Base-by-base conservation (phyloP, 2,329 filamentous ascomycete genomes). In the Aspergillus phoenicis region DNA sequence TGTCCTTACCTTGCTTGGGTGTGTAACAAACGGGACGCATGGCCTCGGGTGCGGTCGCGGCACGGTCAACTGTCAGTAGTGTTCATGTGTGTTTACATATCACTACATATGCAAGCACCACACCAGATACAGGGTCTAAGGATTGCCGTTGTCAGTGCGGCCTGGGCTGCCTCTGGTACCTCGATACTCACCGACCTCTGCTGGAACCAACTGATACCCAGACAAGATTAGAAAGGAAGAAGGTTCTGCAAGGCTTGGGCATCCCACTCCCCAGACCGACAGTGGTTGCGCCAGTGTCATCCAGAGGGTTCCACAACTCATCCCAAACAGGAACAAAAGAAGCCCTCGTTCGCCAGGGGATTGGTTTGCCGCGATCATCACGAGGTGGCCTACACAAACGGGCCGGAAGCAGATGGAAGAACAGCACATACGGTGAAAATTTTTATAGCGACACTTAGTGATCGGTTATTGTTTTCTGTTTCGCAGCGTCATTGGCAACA, bases 301-400 rank as follows among this genome's bases (percentile, higher is more conserved):
- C 63, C 57, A 57, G n/a, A 60, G 47, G 67, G 68, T 70, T 61
- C 66, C 62, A 70, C 68, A 69, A 60, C 64, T 52, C 24, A 38
- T 49, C 45, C 59, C 39, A 62, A 62, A 54, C 48, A 33, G 56
- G 53, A 65, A 62, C 60, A 62, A 68, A 60, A 57, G 61, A 64
- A 45, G 47, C 52, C 54, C 36, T 63, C 53, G 47, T 59, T 62
- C 55, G 47, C 41, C 60, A 60, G 59, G 57, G 41, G 52, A 60
- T 62, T 63, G 59, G 66, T 53, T 59, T 62, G 56, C 30, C 51
- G 47, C 52, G 30, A 59, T 39, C 62, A 64, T 66, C 66, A 67
- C 66, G 67, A 65, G 60, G 66, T 62, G 60, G 64, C 62, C 55
- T 43, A 59, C 60, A 64, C 67, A 64, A 69, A 66, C 62, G 64